Base-by-base conservation (phyloP, 78 protist species). In the Monosiga brevicollis region DNA sequence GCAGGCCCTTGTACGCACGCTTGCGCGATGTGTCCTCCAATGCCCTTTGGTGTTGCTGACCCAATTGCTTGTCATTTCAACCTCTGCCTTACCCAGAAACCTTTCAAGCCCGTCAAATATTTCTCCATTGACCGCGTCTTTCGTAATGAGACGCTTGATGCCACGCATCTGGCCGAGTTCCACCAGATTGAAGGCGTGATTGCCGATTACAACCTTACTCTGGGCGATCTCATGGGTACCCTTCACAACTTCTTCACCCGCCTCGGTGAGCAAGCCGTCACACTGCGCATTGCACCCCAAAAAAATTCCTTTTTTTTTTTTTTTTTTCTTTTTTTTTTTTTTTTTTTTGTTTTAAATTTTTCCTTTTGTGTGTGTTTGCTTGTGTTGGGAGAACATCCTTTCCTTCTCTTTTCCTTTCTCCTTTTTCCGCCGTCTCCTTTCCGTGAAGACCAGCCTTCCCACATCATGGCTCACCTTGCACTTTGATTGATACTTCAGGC, bases 121-220 rank as follows among this genome's bases (percentile, higher is more conserved):
- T 98, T 98, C 91, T 91, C 97, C 37, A 96, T 98, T 83, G 99
- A 98, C 90, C 93, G 99, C 38, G 99, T 98, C 40, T 98, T 96
- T 94, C 91, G 99, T 40, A 98, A 98, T 79, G 99, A 98, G 88
- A 85, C 96, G 36, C 87, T 95, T 42, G 99, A 98, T 86, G 97
- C 97, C 35, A 98, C 99, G 9, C 99, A 97, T 75, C 87, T 98
- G 1, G 99, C 99, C 41, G 99, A 98, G 85, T 98, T 97, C 92
- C 99, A 97, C 90, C 99, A 97, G 90, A 86, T 97, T 34, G 99
- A 97, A 73, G 99, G 99, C 54, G 70, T 96, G 37, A 73, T 97
- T n/a, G 93, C 94, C 29, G 99, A 95, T 79, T 40, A 76, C 54
- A 85, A 90, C 71, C 86, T 98, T n/a, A 78, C 94, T 22, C 90